Percentiles rank a stretch among this genome's conserved stretches.
Evolutionary conservation across 192 early-diverging fungal genomes (phyloP).

Genomic region (Coemansia sp.): DNA sequence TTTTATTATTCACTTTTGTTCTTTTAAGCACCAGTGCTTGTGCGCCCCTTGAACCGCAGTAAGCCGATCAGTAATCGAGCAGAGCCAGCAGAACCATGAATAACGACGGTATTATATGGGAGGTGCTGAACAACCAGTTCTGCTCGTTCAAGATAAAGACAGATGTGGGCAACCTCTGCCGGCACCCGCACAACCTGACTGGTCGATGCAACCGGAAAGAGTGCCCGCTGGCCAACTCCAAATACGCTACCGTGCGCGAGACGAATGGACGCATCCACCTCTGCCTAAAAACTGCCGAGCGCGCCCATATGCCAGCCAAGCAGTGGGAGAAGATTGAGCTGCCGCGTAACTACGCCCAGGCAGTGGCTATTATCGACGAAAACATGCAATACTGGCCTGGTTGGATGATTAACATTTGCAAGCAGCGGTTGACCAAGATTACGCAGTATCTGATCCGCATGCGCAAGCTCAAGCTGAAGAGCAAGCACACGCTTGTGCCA

Average conservation of each 20-base stretch:
- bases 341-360: slow-evolving; percentile 86
- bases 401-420: slow-evolving; percentile 91
- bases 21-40: background rate
- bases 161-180: slow-evolving; percentile 83
- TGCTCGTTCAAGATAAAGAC: slow-evolving; percentile 99
- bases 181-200: slow-evolving; percentile 94
- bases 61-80: background rate
- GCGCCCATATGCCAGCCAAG: slow-evolving; percentile 89
- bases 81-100: slow-evolving; percentile 24
- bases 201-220: slow-evolving; percentile 92
- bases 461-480: slow-evolving; percentile 84
- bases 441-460: slow-evolving; percentile 95
- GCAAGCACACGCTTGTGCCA: slow-evolving; percentile 70
- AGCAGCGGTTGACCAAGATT: slow-evolving; percentile 93
- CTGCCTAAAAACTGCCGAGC: slow-evolving; percentile 93
- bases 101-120: slow-evolving; percentile 88
- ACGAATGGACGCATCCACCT: slow-evolving; percentile 78
- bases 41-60: background rate
- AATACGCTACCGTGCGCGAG: slow-evolving; percentile 94
- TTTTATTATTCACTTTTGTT: background rate
- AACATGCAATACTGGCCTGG: slow-evolving; percentile 90
- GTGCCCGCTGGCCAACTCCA: slow-evolving; percentile 92
- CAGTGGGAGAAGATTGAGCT: slow-evolving; percentile 91
- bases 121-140: slow-evolving; percentile 93
- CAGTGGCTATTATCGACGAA: slow-evolving; percentile 81